Conservation (phyloP, 306 rosid genomes). For the Acmispon strigosus region DNA sequence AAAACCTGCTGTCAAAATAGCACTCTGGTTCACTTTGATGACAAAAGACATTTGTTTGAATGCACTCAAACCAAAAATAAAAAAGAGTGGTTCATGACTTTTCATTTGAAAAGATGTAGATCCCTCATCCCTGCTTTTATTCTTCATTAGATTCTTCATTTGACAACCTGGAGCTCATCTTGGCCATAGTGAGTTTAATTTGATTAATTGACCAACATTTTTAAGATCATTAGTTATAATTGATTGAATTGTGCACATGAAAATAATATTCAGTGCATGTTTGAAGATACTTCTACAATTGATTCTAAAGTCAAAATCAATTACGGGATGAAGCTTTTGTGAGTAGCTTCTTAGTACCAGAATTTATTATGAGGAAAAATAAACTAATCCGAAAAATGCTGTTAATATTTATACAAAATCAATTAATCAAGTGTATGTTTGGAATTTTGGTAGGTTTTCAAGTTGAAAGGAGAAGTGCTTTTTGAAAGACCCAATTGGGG, state of each 20-base stretch:
- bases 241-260: neutral
- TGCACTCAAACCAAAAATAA: neutral
- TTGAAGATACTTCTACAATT: too few relatives aligned
- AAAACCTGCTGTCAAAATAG: constrained; percentile 15
- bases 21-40: neutral
- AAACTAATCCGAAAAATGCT: neutral
- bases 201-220: neutral
- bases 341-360: too few relatives aligned
- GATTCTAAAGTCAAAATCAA: too few relatives aligned
- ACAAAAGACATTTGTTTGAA: neutral
- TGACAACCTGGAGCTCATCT: neutral
- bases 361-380: too few relatives aligned
- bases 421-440: too few relatives aligned
- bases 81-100: neutral
- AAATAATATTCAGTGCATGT: neutral
- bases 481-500: too few relatives aligned
- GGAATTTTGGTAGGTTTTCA: too few relatives aligned
- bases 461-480: too few relatives aligned
- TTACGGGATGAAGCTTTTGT: too few relatives aligned
- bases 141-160: constrained; percentile 8
- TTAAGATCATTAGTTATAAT: neutral
- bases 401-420: neutral
- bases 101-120: constrained; percentile 2
- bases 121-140: neutral
- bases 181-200: neutral